A percentile compares a stretch with the other conserved stretches of the same genome.
Conservation (phyloP, 495 filamentous ascomycete genomes). For the Zalerion maritima region DNA sequence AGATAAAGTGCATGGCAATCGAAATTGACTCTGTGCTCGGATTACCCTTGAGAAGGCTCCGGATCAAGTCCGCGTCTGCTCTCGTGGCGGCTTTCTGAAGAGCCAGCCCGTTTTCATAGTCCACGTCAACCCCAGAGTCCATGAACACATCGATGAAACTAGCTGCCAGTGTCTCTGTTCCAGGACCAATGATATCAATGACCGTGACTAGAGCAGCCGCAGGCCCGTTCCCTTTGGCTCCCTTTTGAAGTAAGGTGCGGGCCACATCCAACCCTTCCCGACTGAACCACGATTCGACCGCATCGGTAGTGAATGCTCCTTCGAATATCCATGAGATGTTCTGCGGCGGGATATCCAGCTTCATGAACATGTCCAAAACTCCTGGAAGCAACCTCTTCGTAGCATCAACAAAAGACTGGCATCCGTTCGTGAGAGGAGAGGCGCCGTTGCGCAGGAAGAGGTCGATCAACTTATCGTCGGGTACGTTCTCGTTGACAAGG, state of each 20-base stretch:
- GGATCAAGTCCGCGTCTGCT: conserved; percentile 23
- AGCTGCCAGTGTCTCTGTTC: conserved; percentile 18
- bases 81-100: conserved; percentile 25
- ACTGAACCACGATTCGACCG: conserved; percentile 21
- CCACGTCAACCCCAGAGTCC: conserved; percentile 21
- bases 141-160: conserved; percentile 22
- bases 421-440: conserved; percentile 25
- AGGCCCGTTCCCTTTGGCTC: conserved; percentile 25
- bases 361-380: conserved; percentile 22
- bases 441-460: conserved; percentile 26
- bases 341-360: conserved; percentile 16
- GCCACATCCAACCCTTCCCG: conserved; percentile 22
- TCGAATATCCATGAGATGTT: conserved; percentile 25
- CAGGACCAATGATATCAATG: conserved; percentile 17
- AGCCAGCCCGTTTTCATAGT: conserved; percentile 23
- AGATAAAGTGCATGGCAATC: conserved; percentile 27
- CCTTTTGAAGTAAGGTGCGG: conserved; percentile 23
- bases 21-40: conserved; percentile 24
- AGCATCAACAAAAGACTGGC: conserved; percentile 30
- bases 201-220: conserved; percentile 21
- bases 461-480: conserved; percentile 25
- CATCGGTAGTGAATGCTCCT: conserved; percentile 20
- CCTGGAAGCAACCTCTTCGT: conserved; percentile 15
- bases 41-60: conserved; percentile 19
- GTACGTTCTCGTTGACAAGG: conserved; percentile 29